These are phyloP conservation scores for Sporobolomyces pararoseus DNA, from an alignment of 768 basidiomycete species.

Conservation along the genomic window DNA sequence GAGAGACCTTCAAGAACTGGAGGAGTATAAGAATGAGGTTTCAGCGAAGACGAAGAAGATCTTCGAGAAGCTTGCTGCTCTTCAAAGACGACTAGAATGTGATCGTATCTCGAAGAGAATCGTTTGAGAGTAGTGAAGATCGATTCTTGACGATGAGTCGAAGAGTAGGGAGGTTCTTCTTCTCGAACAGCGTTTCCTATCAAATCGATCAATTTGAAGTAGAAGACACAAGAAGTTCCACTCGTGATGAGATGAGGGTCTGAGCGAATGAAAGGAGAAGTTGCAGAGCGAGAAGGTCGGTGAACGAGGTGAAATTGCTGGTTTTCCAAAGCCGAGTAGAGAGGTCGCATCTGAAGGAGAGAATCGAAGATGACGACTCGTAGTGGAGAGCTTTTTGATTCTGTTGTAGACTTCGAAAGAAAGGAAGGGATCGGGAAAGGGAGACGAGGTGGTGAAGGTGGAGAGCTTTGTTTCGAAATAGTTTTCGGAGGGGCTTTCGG, in stretches of 20 bases:
- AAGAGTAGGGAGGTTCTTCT: not conserved
- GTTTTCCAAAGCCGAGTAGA: not conserved
- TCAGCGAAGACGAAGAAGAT: not conserved
- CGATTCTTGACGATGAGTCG: not conserved
- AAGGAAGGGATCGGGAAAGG: not conserved
- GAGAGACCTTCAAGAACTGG: not conserved
- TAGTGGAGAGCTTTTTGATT: not conserved
- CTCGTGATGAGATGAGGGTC: slow-evolving; percentile 10
- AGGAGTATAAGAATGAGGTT: not conserved
- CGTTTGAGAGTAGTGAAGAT: not conserved
- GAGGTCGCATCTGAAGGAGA: not conserved
- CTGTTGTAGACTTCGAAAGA: not conserved
- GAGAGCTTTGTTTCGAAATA: not conserved
- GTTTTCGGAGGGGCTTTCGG: no score
- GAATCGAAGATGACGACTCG: slow-evolving; percentile 8
- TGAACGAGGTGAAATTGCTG: not conserved
- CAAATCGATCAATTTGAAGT: slow-evolving; percentile 12
- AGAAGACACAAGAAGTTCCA: slow-evolving; percentile 3
- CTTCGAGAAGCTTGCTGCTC: not conserved
- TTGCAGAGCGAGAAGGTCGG: slow-evolving; percentile 3
- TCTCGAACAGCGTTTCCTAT: slow-evolving; percentile 14
- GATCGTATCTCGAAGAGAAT: not conserved
- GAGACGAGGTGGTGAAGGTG: not conserved
- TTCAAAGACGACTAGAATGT: slow-evolving; percentile 11
- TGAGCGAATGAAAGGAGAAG: not conserved